A percentile compares a stretch with the other conserved stretches of the same genome.
phyloP scores from a whole-genome alignment of 805 yeast genomes.

The Barnettozyma californica region DNA sequence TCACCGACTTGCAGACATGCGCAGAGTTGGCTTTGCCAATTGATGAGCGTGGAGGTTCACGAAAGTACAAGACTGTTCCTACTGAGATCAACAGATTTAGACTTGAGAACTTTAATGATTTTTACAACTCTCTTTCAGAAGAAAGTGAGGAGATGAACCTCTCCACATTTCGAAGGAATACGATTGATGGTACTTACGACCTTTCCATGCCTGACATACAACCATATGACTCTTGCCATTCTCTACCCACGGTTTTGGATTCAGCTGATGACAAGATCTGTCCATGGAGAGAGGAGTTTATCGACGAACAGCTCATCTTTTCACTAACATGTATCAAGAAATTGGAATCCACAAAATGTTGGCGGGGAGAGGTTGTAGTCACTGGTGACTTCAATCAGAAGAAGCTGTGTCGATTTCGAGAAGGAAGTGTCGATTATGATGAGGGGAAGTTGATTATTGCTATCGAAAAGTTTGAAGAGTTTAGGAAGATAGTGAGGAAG shows the following conservation, averaged over 20 bases:
- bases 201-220: neutral
- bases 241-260: neutral
- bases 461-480: constrained; percentile 2
- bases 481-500: neutral
- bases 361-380: constrained; percentile 5
- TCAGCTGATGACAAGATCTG: neutral
- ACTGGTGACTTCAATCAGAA: constrained; percentile 1
- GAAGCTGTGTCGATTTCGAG: neutral
- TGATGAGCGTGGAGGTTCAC: constrained; percentile 2
- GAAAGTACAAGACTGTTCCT: constrained; percentile 2
- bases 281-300: neutral
- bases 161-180: constrained; percentile 3
- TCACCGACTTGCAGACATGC: neutral
- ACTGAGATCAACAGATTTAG: constrained; percentile 8
- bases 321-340: constrained; percentile 8
- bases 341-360: constrained; percentile 3
- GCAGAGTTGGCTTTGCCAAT: constrained; percentile 6
- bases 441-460: neutral
- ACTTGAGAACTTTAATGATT: constrained; percentile 4
- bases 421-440: neutral
- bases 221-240: neutral
- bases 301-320: constrained; percentile 8
- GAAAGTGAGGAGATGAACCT: neutral
- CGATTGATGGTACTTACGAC: constrained; percentile 1
- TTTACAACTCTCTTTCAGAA: neutral